Evolutionary conservation across 1,284 basidiomycete genomes (phyloP), one percentile per base, ranked within the genome.

Genomic region (Omphalotus olearius): DNA sequence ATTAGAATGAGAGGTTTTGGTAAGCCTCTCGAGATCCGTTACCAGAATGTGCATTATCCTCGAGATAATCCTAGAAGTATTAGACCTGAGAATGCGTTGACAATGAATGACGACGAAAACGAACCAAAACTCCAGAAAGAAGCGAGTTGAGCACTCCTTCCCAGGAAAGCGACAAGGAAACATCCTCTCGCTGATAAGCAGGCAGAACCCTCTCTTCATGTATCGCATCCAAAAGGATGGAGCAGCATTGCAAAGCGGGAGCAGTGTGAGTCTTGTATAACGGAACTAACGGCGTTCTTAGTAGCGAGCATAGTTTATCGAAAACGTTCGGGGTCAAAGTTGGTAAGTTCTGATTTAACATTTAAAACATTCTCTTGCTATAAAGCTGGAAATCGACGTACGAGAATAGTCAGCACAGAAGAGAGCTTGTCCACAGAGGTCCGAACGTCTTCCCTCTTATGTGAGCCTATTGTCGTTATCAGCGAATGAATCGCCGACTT

Each of bases 101-200:
- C 23, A 26, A 13, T 10, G 37, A 40, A 45, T 23, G 20, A 38
- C 10, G 47, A 43, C 47, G 43, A 41, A 39, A 50, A 57, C 60
- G 53, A 51, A 61, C 66, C 60, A 49, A 62, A 62, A 78, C 54
- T 2, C 75, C 74, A 1, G 75, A 74, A 30, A 78, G 52, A 14
- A 78, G 56, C 16, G 68, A 64, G 26, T 63, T 56, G 18, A 67
- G 66, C 14, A 69, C 59, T 20, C 50, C 53, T 59, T 75, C 72
- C 74, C 74, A 78, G 7, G 56, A 53, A 2, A 53, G 55, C 16
- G 53, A 59, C 13, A 53, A 43, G 9, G 25, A 51, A 10, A 56
- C 43, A 35, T 63, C 57, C 30, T 52, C 58, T 11, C 36, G 13
- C 30, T 51, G 44, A n/a, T 51, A 46, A 13, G 57, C 47, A 17